phyloP scores from a whole-genome alignment of 768 basidiomycete genomes.

The Crepidotus variabilis region DNA sequence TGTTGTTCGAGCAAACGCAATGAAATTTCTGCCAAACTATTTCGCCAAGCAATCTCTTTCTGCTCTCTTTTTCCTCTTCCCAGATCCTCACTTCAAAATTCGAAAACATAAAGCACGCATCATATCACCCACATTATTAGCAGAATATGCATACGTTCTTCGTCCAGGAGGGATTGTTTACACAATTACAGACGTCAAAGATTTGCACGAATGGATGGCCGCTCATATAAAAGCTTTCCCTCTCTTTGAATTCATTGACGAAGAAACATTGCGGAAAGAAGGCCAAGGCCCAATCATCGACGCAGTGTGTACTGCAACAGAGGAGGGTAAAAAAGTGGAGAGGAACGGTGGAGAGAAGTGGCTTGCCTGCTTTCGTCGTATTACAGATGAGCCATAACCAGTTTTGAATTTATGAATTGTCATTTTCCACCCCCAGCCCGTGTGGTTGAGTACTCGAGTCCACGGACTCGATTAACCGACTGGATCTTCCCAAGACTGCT shows the following conservation, averaged over 20 bases:
- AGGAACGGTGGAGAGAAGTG: conserved; percentile 89
- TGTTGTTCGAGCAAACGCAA: conserved; percentile 92
- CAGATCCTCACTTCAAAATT: conserved; percentile 97
- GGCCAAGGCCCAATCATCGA: conserved; percentile 79
- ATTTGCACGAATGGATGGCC: conserved; percentile 95
- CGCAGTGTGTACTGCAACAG: conserved; percentile 80
- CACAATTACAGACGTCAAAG: conserved; percentile 95
- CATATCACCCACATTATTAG: conserved; percentile 94
- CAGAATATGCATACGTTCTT: conserved; percentile 95
- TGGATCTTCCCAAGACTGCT: conserved; percentile 63
- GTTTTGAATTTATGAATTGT: conserved; percentile 19
- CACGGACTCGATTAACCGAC: conserved; percentile 59
- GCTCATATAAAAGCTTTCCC: conserved; percentile 85
- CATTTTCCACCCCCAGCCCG: conserved; percentile 32
- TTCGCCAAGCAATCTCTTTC: conserved; percentile 88
- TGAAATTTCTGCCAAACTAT: conserved; percentile 98
- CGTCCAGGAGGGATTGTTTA: conserved; percentile 94
- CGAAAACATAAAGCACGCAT: conserved; percentile 99
- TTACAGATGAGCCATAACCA: conserved; percentile 28
- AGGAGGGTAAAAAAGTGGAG: conserved; percentile 97
- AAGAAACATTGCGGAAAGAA: conserved; percentile 68
- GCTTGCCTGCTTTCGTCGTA: conserved; percentile 85
- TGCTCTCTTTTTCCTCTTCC: conserved; percentile 96
- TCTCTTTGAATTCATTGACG: conserved; percentile 76
- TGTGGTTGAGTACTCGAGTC: conserved; percentile 31